phyloP scores from a whole-genome alignment of 2,329 filamentous ascomycete species.

The Arthrobotrys sinensis region DNA sequence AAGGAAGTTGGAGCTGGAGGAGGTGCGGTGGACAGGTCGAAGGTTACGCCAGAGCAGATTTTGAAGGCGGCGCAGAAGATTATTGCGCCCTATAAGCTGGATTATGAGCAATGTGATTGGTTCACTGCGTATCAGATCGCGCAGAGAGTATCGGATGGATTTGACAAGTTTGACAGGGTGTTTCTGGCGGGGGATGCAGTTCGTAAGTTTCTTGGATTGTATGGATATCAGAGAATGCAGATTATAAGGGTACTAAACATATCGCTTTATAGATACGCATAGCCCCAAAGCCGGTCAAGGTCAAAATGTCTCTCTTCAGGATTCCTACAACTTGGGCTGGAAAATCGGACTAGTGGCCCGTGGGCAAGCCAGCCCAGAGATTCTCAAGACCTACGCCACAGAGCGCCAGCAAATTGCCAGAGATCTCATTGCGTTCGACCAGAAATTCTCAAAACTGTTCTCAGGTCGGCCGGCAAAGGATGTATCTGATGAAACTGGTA shows the following conservation, averaged over 20 bases:
- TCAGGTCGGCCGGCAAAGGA: conserved; percentile 74
- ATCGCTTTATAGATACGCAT: conserved; percentile 68
- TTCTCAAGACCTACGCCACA: conserved; percentile 85
- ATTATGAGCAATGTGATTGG: conserved; percentile 77
- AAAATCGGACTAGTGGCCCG: conserved; percentile 93
- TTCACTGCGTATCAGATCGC: conserved; percentile 80
- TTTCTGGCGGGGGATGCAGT: conserved; percentile 81
- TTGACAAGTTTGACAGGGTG: conserved; percentile 72
- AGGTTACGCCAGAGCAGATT: conserved; percentile 77
- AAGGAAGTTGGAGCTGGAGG: conserved; percentile 70
- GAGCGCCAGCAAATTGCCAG: conserved; percentile 75
- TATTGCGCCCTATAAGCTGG: conserved; percentile 77
- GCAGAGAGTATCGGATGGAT: conserved; percentile 75
- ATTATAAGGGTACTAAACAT: background rate
- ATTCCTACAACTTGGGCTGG: conserved; percentile 92
- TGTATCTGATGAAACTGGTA: conserved; percentile 74
- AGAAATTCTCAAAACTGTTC: conserved; percentile 74
- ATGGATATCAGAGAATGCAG: background rate
- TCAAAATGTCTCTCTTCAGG: conserved; percentile 82
- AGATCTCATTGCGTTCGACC: conserved; percentile 77
- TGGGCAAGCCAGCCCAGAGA: conserved; percentile 81
- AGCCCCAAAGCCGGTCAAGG: conserved; percentile 78
- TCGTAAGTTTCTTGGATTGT: conserved; percentile 67
- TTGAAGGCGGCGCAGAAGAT: conserved; percentile 77
- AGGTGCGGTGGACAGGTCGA: conserved; percentile 73